These are phyloP conservation scores for Nemania diffusa DNA, from an alignment of 2,329 filamentous ascomycete species.

Conservation along the genomic window DNA sequence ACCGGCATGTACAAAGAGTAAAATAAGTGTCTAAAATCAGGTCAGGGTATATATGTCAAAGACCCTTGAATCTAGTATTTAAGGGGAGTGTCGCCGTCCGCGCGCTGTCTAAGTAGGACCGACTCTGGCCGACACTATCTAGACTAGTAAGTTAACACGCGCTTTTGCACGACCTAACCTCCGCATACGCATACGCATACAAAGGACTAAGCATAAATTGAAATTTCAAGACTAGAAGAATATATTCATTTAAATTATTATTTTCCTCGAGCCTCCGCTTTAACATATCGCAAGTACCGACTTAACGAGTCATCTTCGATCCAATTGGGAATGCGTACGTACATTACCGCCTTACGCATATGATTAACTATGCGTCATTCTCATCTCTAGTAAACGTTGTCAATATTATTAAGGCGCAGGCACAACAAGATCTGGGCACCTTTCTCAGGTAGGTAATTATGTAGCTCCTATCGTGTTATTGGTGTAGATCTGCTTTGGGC, in stretches of 20 bases:
- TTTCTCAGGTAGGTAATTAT: no score
- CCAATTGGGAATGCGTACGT: background rate
- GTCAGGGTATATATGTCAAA: background rate
- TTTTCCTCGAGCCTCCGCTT: no score
- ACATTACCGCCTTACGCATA: background rate
- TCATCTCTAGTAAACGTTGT: background rate
- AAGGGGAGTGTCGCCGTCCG: background rate
- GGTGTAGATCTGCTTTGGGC: background rate
- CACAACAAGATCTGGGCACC: no score
- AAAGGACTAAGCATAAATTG: background rate
- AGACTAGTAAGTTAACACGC: background rate
- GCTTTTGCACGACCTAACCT: background rate
- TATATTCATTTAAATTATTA: background rate
- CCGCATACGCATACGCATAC: no score
- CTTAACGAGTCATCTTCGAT: background rate
- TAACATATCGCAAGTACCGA: background rate
- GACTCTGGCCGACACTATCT: constrained; percentile 2
- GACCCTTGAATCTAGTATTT: background rate
- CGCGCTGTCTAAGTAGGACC: constrained; percentile 2
- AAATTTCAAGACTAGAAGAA: background rate
- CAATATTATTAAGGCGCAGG: no score
- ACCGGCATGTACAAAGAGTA: no score
- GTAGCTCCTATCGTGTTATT: no score
- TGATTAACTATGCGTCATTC: background rate
- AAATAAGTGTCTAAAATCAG: background rate